Base-by-base conservation (phyloP, 768 basidiomycete genomes). In the Leccinum broughii region DNA sequence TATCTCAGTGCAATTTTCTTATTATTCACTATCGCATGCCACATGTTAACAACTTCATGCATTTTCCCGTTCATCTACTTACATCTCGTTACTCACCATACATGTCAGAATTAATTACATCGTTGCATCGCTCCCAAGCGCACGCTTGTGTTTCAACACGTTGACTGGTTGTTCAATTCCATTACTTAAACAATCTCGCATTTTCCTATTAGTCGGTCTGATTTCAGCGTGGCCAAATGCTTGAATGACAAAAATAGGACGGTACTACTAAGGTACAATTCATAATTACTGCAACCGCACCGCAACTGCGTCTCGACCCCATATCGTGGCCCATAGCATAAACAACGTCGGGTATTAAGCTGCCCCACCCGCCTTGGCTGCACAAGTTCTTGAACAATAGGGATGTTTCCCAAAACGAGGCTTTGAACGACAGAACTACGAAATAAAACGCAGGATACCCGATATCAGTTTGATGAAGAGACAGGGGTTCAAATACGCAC, bases 331-430 rank as follows among this genome's bases (percentile, higher is more conserved):
- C 35, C 55, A 32, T 30, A 15, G 39, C 15, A 54, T 44, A 56
- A 24, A 37, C 22, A 22, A 13, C n/a, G 5, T 41, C 15, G 0
- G 17, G 44, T 37, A 30, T 69, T 56, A 72, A 39, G 59, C 46
- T 4, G 58, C n/a, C 35, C 66, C 66, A 6, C 62, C 55, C 4
- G 69, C 70, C 55, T 62, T 67, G 51, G 64, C 58, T 7, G 74
- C 73, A 44, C 73, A 74, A 14, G 73, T 72, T 58, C 59, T 71
- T 17, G 74, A 75, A 46, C 74, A 74, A 37, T 73, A 75, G 3
- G 70, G 69, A 55, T 76, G 70, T 49, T 72, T 74, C 46, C 74
- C 74, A 52, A 68, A 73, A 34, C 66, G 75, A 37, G 70, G 72
- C 30, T 71, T 72, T 26, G 60, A 63, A 51, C 56, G 74, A 60